Percentiles rank a stretch among this genome's conserved stretches.
Evolutionary conservation across 2,329 filamentous ascomycete genomes (phyloP).

Genomic region (Rutstroemia sydowiana): DNA sequence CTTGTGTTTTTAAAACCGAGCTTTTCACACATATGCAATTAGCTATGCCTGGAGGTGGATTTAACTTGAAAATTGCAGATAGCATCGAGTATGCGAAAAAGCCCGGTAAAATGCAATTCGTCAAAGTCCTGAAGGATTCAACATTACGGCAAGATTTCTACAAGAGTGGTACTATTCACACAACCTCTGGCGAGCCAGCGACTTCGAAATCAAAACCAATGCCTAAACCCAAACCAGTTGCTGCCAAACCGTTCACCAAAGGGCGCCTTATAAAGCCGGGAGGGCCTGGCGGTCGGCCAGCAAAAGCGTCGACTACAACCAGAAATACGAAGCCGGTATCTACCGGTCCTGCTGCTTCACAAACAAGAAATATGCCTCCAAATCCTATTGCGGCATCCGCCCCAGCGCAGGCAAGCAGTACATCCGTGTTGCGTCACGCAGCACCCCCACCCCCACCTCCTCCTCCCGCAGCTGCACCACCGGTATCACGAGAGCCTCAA

Average conservation of each 20-base stretch:
- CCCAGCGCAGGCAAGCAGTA: conserved; percentile 47
- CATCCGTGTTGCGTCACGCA: conserved; percentile 31
- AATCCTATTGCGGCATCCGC: conserved; percentile 31
- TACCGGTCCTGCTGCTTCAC: conserved; percentile 11
- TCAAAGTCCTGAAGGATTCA: conserved; percentile 88
- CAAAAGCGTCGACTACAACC: conserved; percentile 51
- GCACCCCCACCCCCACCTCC: conserved; percentile 46
- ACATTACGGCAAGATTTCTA: conserved; percentile 72
- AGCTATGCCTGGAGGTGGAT: conserved; percentile 63
- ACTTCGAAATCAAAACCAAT: conserved; percentile 78
- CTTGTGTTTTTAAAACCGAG: conserved; percentile 93
- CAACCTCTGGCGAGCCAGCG: conserved; percentile 72
- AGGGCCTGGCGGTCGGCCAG: conserved; percentile 74
- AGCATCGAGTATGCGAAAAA: conserved; percentile 96
- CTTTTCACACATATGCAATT: conserved; percentile 87
- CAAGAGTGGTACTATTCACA: conserved; percentile 90
- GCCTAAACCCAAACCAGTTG: conserved; percentile 77
- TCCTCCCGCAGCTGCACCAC: conserved; percentile 59
- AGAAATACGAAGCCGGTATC: conserved; percentile 29
- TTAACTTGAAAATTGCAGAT: conserved; percentile 77
- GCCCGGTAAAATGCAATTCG: conserved; percentile 78
- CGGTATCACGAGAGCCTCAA: conserved; percentile 60
- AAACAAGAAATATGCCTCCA: conserved; percentile 27
- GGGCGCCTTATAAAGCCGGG: conserved; percentile 89
- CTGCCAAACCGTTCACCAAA: conserved; percentile 83